phyloP scores from a whole-genome alignment of 83 land plant genomes.

The Picea abies region DNA sequence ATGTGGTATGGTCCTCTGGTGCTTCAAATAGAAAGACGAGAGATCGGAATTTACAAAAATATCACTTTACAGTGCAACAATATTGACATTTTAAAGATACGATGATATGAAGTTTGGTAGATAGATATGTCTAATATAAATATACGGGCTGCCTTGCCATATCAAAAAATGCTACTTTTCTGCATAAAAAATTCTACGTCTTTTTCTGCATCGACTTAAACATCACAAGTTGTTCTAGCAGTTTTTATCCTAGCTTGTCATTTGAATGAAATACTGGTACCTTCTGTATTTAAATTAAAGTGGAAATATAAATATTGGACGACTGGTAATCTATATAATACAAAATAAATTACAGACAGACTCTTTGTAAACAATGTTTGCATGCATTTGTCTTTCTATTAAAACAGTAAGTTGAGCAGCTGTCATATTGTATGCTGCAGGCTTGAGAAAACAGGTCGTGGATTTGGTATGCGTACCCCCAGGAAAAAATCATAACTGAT shows the following conservation, averaged over 20 bases:
- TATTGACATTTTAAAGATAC: background rate
- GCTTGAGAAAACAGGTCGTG: conserved; percentile 14
- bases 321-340: background rate
- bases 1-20: no score
- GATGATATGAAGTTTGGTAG: background rate
- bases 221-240: background rate
- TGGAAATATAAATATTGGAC: background rate
- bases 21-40: no score
- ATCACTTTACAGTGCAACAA: background rate
- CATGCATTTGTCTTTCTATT: conserved; percentile 8
- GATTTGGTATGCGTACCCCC: conserved; percentile 13
- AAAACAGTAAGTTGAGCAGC: conserved; percentile 1
- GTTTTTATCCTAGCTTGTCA: background rate
- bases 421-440: conserved; percentile 9
- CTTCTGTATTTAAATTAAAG: background rate
- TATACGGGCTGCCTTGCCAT: background rate
- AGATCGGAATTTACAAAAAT: background rate
- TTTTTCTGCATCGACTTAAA: background rate
- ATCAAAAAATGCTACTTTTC: background rate
- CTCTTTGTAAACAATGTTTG: background rate
- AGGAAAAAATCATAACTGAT: conserved; percentile 5
- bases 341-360: background rate
- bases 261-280: background rate
- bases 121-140: background rate
- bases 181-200: background rate